phyloP scores from a whole-genome alignment of 1,139 yeast species.

The Scheffersomyces insectosa region DNA sequence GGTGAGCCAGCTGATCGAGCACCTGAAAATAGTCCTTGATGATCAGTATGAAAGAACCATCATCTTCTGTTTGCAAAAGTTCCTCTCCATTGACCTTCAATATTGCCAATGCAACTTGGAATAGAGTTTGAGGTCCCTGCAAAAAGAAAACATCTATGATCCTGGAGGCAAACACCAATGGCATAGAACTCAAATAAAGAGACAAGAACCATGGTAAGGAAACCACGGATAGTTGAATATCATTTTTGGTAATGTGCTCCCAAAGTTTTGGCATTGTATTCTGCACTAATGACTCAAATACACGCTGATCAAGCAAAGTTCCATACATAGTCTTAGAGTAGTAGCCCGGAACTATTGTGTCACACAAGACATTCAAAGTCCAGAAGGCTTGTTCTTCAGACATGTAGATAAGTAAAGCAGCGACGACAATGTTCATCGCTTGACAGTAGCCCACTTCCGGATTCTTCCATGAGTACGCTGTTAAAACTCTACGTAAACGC shows the following conservation, averaged over 20 bases:
- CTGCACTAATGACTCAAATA: slow-evolving; percentile 86
- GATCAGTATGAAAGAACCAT: slow-evolving; percentile 85
- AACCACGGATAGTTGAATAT: slow-evolving; percentile 92
- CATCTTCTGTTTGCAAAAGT: slow-evolving; percentile 78
- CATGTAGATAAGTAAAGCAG: slow-evolving; percentile 89
- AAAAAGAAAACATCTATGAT: slow-evolving; percentile 88
- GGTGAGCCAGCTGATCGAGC: slow-evolving; percentile 79
- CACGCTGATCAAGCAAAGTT: slow-evolving; percentile 88
- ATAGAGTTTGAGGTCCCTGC: slow-evolving; percentile 86
- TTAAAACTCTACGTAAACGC: slow-evolving; percentile 80
- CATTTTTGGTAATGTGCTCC: slow-evolving; percentile 75
- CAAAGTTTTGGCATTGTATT: slow-evolving; percentile 87
- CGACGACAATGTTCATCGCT: slow-evolving; percentile 97
- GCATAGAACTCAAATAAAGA: slow-evolving; percentile 88
- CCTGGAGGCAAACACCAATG: slow-evolving; percentile 88
- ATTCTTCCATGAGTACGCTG: slow-evolving; percentile 95
- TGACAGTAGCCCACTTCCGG: slow-evolving; percentile 98
- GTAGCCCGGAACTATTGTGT: slow-evolving; percentile 87
- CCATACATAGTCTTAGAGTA: slow-evolving; percentile 98
- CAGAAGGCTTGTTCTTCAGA: slow-evolving; percentile 98
- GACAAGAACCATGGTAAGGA: slow-evolving; percentile 97
- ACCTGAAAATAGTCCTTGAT: slow-evolving; percentile 80
- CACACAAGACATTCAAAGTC: slow-evolving; percentile 84
- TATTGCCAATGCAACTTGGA: slow-evolving; percentile 91
- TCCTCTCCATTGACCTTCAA: slow-evolving; percentile 85